phyloP scores from a whole-genome alignment of 495 filamentous ascomycete species.

The Aspergillus incahuasiensis region DNA sequence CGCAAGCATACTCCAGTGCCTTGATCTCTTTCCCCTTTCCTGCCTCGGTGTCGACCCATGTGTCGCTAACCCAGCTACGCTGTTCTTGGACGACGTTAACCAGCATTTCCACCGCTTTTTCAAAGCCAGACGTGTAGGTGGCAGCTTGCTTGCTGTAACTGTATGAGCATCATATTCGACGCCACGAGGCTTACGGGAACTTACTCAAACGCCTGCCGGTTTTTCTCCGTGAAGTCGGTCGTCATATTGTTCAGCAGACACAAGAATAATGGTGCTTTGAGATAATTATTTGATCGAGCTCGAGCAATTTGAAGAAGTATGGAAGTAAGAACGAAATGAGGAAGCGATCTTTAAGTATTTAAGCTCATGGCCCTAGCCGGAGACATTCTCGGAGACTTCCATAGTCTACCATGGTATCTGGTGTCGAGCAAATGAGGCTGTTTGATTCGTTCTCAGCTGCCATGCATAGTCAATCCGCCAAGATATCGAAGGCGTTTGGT shows the following conservation, averaged over 20 bases:
- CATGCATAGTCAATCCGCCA: too few relatives aligned
- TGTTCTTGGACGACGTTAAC: slow-evolving; percentile 39
- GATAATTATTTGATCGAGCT: background rate
- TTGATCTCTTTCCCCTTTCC: slow-evolving; percentile 45
- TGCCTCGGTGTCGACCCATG: slow-evolving; percentile 44
- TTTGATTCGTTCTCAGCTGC: too few relatives aligned
- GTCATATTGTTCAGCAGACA: background rate
- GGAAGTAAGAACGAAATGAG: background rate
- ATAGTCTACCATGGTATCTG: too few relatives aligned
- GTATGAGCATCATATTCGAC: background rate
- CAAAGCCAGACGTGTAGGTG: slow-evolving; percentile 44
- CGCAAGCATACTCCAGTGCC: slow-evolving; percentile 73
- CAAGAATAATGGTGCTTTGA: background rate
- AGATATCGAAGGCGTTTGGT: too few relatives aligned
- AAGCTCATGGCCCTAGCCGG: background rate
- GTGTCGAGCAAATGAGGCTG: too few relatives aligned
- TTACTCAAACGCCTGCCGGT: slow-evolving; percentile 53
- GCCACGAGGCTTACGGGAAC: background rate
- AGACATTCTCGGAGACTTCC: background rate
- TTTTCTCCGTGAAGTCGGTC: slow-evolving; percentile 43
- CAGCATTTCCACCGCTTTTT: slow-evolving; percentile 25
- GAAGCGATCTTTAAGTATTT: background rate
- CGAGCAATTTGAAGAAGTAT: background rate
- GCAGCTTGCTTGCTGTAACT: slow-evolving; percentile 38
- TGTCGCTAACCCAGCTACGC: slow-evolving; percentile 59